Evolutionary conservation across 495 filamentous ascomycete genomes (phyloP).

Genomic region (Hypoxylon perforatum): DNA sequence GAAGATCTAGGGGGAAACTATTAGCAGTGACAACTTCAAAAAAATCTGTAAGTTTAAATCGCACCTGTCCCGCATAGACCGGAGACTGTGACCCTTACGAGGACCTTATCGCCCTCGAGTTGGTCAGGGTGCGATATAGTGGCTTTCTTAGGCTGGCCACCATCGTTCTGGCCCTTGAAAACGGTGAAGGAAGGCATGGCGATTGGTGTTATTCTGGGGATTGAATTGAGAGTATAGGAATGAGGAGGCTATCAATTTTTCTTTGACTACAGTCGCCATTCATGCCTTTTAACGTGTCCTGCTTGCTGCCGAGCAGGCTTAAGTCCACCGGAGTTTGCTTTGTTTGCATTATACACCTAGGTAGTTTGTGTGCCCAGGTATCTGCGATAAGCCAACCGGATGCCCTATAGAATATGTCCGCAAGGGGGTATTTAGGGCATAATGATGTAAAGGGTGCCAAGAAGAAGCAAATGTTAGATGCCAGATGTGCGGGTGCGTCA

Average conservation of each 20-base stretch:
- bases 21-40: conserved; percentile 11
- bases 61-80: conserved; percentile 68
- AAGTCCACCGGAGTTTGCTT: no score
- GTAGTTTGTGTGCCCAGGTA: no score
- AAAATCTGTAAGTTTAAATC: conserved; percentile 2
- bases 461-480: no score
- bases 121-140: conserved; percentile 49
- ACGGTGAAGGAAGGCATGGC: conserved; percentile 60
- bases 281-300: no score
- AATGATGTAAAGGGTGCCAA: no score
- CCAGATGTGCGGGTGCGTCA: no score
- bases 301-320: no score
- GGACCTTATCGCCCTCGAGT: conserved; percentile 61
- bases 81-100: conserved; percentile 66
- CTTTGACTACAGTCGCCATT: no score
- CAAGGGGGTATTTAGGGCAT: no score
- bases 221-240: neutral
- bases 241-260: neutral
- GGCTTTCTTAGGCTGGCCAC: conserved; percentile 59
- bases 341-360: no score
- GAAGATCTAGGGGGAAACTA: conserved; percentile 23
- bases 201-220: neutral
- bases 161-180: conserved; percentile 65
- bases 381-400: no score
- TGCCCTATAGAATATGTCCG: no score